Conservation (phyloP, 257 asterid genomes). For the Rehmannia glutinosa region DNA sequence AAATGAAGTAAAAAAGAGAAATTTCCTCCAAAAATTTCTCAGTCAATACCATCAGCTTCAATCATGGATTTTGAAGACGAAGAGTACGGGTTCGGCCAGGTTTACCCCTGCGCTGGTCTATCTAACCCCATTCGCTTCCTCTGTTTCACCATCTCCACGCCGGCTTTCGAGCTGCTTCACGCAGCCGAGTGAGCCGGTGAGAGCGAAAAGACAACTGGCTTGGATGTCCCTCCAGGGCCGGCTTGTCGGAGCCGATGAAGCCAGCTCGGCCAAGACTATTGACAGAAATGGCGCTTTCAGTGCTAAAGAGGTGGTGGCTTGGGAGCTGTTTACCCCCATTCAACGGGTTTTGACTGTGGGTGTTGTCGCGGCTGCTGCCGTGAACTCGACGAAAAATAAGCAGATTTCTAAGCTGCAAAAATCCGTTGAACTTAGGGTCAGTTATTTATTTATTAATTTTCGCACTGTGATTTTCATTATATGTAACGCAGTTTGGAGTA, state of each 20-base stretch:
- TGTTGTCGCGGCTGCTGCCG: slow-evolving; percentile 59
- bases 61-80: slow-evolving; percentile 48
- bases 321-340: slow-evolving; percentile 82
- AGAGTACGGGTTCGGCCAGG: slow-evolving; percentile 27
- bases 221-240: slow-evolving; percentile 96
- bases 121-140: slow-evolving; percentile 47
- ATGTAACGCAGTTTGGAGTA: not conserved
- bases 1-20: not conserved
- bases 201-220: slow-evolving; percentile 56
- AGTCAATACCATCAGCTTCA: slow-evolving; percentile 15
- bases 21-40: not conserved
- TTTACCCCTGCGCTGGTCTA: slow-evolving; percentile 41
- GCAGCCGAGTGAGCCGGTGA: slow-evolving; percentile 51
- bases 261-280: slow-evolving; percentile 56
- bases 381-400: slow-evolving; percentile 40
- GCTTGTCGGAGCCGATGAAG: slow-evolving; percentile 80
- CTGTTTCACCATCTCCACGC: slow-evolving; percentile 51
- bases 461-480: not conserved
- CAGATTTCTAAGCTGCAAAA: slow-evolving; percentile 46
- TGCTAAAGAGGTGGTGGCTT: slow-evolving; percentile 50
- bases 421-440: slow-evolving; percentile 77
- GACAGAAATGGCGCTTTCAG: slow-evolving; percentile 36
- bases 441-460: slow-evolving; percentile 14
- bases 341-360: slow-evolving; percentile 80
- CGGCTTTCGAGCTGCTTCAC: slow-evolving; percentile 74